Evolutionary conservation across 192 early-diverging fungal species (phyloP).

Genomic region (Backusella mclennaniae): DNA sequence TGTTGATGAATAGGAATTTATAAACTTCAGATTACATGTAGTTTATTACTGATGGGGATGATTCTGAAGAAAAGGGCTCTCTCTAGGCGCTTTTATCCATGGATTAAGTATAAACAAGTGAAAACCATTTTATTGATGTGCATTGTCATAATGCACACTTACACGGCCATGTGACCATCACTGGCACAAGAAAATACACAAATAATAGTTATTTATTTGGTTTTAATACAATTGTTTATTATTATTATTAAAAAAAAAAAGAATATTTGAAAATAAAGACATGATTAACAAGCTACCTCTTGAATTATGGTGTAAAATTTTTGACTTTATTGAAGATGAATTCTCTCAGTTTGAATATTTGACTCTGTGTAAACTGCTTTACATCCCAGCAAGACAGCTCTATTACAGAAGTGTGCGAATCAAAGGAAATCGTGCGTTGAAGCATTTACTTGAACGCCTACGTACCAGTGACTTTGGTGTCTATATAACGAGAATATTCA

Average conservation of each 20-base stretch:
- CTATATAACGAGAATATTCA: background rate
- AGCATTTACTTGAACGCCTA: background rate
- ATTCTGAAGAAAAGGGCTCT: no score
- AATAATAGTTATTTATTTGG: background rate
- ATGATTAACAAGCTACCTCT: background rate
- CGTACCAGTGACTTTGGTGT: background rate
- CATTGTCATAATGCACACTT: background rate
- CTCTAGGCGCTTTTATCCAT: background rate
- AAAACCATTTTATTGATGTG: no score
- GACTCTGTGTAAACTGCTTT: background rate
- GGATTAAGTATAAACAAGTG: background rate
- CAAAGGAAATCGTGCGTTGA: background rate
- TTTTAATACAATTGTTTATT: background rate
- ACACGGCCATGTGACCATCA: background rate
- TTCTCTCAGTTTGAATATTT: constrained; percentile 1
- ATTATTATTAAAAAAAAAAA: background rate
- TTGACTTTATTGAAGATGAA: constrained; percentile 2
- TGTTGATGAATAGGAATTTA: no score
- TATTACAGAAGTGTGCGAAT: background rate
- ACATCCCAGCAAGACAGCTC: background rate
- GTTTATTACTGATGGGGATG: no score
- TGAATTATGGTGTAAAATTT: constrained; percentile 5
- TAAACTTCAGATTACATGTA: no score
- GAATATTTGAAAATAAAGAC: background rate
- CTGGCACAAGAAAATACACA: background rate